A percentile compares a stretch with the other conserved stretches of the same genome.
phyloP scores from a whole-genome alignment of 768 basidiomycete genomes.

The Mycena epipterygia region DNA sequence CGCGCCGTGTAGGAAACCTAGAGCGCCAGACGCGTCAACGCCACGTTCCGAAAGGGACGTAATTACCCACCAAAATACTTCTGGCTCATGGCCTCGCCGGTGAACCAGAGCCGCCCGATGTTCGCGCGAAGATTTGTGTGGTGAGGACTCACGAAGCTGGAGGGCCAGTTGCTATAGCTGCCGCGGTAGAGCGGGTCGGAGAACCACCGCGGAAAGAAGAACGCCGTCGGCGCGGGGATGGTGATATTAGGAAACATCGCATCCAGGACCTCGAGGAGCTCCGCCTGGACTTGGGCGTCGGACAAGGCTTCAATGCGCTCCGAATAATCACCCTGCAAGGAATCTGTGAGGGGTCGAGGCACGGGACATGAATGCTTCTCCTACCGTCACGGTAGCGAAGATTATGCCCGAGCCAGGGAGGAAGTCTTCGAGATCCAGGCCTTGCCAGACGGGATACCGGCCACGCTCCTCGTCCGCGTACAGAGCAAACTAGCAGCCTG shows the following conservation, averaged over 20 bases:
- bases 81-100: conserved; percentile 72
- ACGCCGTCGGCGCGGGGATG: conserved; percentile 69
- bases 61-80: conserved; percentile 69
- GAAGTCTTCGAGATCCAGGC: conserved; percentile 68
- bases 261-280: conserved; percentile 69
- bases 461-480: conserved; percentile 73
- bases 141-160: conserved; percentile 67
- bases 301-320: conserved; percentile 69
- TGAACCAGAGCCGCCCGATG: conserved; percentile 69
- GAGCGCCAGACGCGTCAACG: neutral
- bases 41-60: neutral
- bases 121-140: conserved; percentile 71
- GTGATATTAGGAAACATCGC: conserved; percentile 69
- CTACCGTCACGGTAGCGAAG: conserved; percentile 64
- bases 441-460: conserved; percentile 78
- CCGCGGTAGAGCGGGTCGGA: conserved; percentile 67
- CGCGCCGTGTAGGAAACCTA: conserved; percentile 71
- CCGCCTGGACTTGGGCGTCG: conserved; percentile 59
- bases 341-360: neutral
- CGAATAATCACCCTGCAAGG: conserved; percentile 71
- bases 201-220: conserved; percentile 70
- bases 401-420: conserved; percentile 72
- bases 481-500: conserved; percentile 58
- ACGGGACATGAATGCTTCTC: conserved; percentile 20
- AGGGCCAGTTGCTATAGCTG: conserved; percentile 80